These are phyloP conservation scores for Tribonema minus DNA, from an alignment of 108 stramenopile species.

Conservation along the genomic window DNA sequence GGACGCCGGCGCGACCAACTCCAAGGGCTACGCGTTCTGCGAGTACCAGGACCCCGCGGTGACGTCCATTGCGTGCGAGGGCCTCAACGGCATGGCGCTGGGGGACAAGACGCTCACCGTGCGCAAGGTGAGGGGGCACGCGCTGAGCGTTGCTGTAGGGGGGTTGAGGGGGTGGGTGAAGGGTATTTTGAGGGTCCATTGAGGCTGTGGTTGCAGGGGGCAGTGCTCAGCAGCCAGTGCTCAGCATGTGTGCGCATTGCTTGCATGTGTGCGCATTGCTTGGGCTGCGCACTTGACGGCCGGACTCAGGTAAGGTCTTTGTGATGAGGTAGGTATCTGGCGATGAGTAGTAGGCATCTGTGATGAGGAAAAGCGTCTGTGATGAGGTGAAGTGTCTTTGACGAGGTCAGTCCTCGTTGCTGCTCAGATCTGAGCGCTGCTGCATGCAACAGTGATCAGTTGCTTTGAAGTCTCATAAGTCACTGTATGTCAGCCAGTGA, in stretches of 20 bases:
- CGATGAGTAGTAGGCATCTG: neutral
- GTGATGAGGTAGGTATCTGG: neutral
- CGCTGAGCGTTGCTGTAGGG: slow-evolving; percentile 64
- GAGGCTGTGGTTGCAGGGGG: neutral
- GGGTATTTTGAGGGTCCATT: neutral
- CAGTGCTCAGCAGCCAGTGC: neutral
- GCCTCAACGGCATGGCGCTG: slow-evolving; percentile 91
- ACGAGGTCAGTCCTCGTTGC: too few species aligned
- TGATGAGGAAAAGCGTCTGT: too few species aligned
- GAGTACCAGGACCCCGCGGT: slow-evolving; percentile 78
- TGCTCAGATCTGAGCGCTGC: too few species aligned
- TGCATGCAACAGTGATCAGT: too few species aligned
- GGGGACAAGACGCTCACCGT: slow-evolving; percentile 87
- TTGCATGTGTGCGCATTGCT: neutral
- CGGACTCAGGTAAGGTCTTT: neutral
- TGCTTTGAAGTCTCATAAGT: too few species aligned
- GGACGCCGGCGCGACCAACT: slow-evolving; percentile 63
- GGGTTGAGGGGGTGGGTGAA: neutral
- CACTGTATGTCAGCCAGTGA: too few species aligned
- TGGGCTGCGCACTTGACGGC: neutral
- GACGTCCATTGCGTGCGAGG: slow-evolving; percentile 77
- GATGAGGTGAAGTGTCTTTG: too few species aligned
- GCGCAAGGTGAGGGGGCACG: neutral
- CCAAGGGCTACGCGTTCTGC: slow-evolving; percentile 95
- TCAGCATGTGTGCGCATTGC: neutral